Conservation (phyloP, 345 rosid genomes). For the Zanthoxylum bungeanum region DNA sequence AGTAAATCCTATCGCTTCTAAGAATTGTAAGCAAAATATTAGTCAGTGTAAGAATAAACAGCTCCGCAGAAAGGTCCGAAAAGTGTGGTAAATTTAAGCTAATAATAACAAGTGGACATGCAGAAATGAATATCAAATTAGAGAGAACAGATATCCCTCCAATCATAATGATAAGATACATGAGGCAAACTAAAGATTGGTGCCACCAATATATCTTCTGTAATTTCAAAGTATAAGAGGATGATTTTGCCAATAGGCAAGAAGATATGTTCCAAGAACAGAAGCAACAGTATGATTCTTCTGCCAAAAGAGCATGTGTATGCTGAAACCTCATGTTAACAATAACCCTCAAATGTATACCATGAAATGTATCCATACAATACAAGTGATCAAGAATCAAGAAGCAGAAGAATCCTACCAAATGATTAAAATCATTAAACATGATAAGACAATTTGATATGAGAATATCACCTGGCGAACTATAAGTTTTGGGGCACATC, state of each 20-base stretch:
- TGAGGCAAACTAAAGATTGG: background rate
- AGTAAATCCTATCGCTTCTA: too few species aligned
- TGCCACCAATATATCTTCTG: background rate
- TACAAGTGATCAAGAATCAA: background rate
- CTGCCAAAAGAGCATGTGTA: background rate
- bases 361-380: background rate
- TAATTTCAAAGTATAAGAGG: background rate
- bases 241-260: too few species aligned
- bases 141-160: background rate
- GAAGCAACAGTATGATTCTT: background rate
- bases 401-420: background rate
- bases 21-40: background rate
- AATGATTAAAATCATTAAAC: background rate
- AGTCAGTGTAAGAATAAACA: background rate
- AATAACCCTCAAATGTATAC: background rate
- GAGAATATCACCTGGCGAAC: constrained; percentile 71
- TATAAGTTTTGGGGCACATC: constrained; percentile 84
- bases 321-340: background rate
- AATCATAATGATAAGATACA: too few species aligned
- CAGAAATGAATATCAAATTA: background rate
- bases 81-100: background rate
- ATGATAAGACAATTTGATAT: background rate
- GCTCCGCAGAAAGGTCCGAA: background rate
- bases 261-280: too few species aligned
- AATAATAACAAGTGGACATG: background rate